These are phyloP conservation scores for Monilinia fructigena DNA, from an alignment of 2,329 filamentous ascomycete genomes.

Conservation along the genomic window DNA sequence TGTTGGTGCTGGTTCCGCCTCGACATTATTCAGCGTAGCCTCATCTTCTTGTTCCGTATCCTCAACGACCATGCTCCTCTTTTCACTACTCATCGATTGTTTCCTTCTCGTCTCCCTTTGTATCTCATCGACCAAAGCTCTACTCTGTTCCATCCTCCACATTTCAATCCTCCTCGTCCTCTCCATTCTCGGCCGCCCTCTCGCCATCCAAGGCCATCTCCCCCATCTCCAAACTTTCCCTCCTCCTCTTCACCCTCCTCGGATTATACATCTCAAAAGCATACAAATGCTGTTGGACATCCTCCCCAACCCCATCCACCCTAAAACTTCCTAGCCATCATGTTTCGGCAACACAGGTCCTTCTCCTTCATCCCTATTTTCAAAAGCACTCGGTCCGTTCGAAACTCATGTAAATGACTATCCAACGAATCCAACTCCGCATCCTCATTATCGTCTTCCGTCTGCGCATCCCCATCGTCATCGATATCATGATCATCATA, in stretches of 20 bases:
- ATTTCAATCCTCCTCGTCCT: slow-evolving; percentile 81
- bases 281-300: slow-evolving; percentile 81
- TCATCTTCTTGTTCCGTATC: slow-evolving; percentile 39
- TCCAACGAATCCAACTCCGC: slow-evolving; percentile 89
- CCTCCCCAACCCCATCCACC: slow-evolving; percentile 54
- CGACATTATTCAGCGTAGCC: slow-evolving; percentile 37
- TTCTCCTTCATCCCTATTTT: slow-evolving; percentile 29
- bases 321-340: slow-evolving; percentile 84
- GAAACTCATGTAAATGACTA: slow-evolving; percentile 85
- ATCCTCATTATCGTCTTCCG: slow-evolving; percentile 57
- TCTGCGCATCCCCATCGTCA: slow-evolving; percentile 54
- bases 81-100: slow-evolving; percentile 56
- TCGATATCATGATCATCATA: slow-evolving; percentile 61
- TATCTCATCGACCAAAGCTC: slow-evolving; percentile 81
- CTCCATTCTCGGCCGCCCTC: slow-evolving; percentile 63
- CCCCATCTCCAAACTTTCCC: slow-evolving; percentile 54
- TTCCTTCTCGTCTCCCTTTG: slow-evolving; percentile 78
- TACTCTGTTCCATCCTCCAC: slow-evolving; percentile 90
- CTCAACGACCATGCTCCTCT: slow-evolving; percentile 36
- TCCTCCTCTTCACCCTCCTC: slow-evolving; percentile 56
- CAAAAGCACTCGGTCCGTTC: slow-evolving; percentile 51
- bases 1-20: slow-evolving; percentile 31
- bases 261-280: slow-evolving; percentile 86
- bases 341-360: slow-evolving; percentile 79
- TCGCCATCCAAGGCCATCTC: slow-evolving; percentile 54